Percentiles rank a stretch among this genome's conserved stretches.
Conservation (phyloP, 164 flowering plant genomes). For the Annona squamosa region DNA sequence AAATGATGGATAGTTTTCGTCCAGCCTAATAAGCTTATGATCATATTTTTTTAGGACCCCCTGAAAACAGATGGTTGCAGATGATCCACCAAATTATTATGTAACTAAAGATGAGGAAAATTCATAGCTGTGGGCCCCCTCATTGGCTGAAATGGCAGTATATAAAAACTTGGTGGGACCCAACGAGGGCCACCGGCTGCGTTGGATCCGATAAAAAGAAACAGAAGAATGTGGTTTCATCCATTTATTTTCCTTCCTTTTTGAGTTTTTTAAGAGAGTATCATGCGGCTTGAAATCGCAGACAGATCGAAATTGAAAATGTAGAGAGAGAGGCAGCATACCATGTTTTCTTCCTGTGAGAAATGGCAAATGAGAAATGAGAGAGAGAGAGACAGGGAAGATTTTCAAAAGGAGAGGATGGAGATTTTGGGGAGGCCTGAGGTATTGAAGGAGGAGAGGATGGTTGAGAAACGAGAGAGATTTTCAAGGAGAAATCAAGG, state of each 20-base stretch:
- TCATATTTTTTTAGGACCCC: too few species aligned
- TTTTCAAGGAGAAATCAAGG: not conserved
- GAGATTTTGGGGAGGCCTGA: conserved; percentile 7
- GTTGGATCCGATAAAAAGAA: not conserved
- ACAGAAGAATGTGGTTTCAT: not conserved
- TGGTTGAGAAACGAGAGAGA: not conserved
- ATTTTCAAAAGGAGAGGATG: not conserved
- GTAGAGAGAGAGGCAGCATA: not conserved
- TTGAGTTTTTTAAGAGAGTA: not conserved
- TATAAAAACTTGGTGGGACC: too few species aligned
- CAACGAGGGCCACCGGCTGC: not conserved
- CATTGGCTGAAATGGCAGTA: too few species aligned
- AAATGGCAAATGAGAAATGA: conserved; percentile 1
- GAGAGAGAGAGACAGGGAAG: conserved; percentile 1
- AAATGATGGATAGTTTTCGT: too few species aligned
- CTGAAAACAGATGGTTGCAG: too few species aligned
- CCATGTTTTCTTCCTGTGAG: conserved; percentile 8
- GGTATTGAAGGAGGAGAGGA: conserved; percentile 1
- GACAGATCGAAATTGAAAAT: not conserved
- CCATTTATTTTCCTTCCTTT: not conserved
- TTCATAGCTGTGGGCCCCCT: too few species aligned
- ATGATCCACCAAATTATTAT: too few species aligned
- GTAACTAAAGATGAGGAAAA: too few species aligned
- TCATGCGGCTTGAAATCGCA: not conserved
- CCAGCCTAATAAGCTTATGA: too few species aligned